A percentile compares a stretch with the other conserved stretches of the same genome.
These are phyloP conservation scores for Fraxinus albicans DNA, from an alignment of 305 asterid species.

Conservation along the genomic window DNA sequence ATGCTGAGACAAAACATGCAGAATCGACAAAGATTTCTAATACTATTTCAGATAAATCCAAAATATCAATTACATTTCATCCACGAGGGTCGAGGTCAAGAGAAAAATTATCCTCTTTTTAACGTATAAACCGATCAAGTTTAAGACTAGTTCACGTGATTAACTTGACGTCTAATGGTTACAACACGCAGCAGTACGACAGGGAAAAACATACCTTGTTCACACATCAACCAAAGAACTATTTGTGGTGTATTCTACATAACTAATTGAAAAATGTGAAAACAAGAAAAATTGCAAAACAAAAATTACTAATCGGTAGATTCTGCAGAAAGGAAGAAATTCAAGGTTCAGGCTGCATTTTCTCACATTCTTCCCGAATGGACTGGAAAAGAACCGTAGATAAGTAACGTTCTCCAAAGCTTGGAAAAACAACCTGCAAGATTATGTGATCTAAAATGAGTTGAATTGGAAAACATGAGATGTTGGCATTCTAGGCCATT, in stretches of 20 bases:
- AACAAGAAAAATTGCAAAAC: not conserved
- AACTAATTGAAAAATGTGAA: not conserved
- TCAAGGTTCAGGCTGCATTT: constrained; percentile 74
- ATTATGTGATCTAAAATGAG: constrained; percentile 9
- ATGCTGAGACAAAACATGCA: not conserved
- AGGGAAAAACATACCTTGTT: not conserved
- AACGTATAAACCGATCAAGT: not conserved
- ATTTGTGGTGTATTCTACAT: not conserved
- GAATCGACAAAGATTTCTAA: not conserved
- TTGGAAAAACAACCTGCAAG: constrained; percentile 87
- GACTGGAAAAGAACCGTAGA: constrained; percentile 90
- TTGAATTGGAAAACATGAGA: not conserved
- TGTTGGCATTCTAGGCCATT: not conserved
- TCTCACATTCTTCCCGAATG: constrained; percentile 83
- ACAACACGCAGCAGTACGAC: not conserved
- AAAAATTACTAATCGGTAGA: not conserved
- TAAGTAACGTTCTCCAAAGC: constrained; percentile 90
- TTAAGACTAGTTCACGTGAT: not conserved
- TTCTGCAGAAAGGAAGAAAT: not conserved
- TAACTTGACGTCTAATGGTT: not conserved
- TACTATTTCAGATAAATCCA: not conserved
- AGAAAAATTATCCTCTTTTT: not conserved
- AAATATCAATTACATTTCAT: not conserved
- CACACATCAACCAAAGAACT: not conserved
- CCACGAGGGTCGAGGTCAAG: not conserved